phyloP scores from a whole-genome alignment of 2,329 filamentous ascomycete genomes.

The Magnaporthiopsis incrustans region DNA sequence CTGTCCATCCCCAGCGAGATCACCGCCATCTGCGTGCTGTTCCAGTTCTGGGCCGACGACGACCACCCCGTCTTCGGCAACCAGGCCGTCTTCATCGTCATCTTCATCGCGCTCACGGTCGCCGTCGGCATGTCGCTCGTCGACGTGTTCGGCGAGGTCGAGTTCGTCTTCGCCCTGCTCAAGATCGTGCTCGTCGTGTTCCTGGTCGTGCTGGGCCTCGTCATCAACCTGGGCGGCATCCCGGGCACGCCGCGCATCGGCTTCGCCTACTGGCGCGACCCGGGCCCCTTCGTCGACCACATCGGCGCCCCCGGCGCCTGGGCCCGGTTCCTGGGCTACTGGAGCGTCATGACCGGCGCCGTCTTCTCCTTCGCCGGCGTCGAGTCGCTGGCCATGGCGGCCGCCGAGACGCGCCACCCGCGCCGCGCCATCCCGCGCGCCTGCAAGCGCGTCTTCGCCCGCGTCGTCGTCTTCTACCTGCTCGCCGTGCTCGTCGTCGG shows the following conservation, averaged over 20 bases:
- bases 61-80: slow-evolving; percentile 29
- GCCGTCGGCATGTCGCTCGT: slow-evolving; percentile 51
- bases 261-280: slow-evolving; percentile 62
- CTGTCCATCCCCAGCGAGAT: slow-evolving; percentile 39
- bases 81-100: slow-evolving; percentile 38
- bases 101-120: slow-evolving; percentile 44
- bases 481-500: slow-evolving; percentile 62
- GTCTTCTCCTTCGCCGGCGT: slow-evolving; percentile 64
- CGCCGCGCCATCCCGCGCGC: slow-evolving; percentile 65
- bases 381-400: slow-evolving; percentile 68
- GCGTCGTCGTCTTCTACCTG: slow-evolving; percentile 63
- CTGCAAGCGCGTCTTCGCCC: slow-evolving; percentile 68
- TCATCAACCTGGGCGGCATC: slow-evolving; percentile 59
- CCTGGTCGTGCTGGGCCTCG: slow-evolving; percentile 70
- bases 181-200: slow-evolving; percentile 69
- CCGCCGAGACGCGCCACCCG: slow-evolving; percentile 67
- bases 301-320: slow-evolving; percentile 39
- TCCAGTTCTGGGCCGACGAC: slow-evolving; percentile 57
- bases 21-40: slow-evolving; percentile 50
- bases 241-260: slow-evolving; percentile 62
- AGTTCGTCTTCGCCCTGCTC: slow-evolving; percentile 46
- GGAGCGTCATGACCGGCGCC: slow-evolving; percentile 59
- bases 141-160: slow-evolving; percentile 52
- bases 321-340: slow-evolving; percentile 61
- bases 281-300: slow-evolving; percentile 59